Conservation (phyloP, 1,139 yeast genomes). For the Eremothecium sinecaudum region DNA sequence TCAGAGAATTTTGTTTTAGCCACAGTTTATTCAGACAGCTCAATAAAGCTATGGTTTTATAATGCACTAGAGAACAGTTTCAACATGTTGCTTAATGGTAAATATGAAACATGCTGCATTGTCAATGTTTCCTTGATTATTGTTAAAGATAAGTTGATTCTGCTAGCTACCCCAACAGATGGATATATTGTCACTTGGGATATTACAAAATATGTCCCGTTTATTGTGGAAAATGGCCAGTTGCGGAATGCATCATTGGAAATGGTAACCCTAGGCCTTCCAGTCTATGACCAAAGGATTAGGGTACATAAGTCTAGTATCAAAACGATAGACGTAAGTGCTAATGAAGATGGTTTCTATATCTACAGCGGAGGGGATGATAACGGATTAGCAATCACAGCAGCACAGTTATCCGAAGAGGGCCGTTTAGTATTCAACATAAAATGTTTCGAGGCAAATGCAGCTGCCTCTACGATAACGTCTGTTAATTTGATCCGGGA, state of each 20-base stretch:
- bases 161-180: slow-evolving; percentile 69
- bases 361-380: slow-evolving; percentile 87
- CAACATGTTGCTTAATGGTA: slow-evolving; percentile 37
- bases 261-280: slow-evolving; percentile 9
- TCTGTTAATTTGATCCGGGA: slow-evolving; percentile 37
- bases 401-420: slow-evolving; percentile 29
- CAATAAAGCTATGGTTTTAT: slow-evolving; percentile 57
- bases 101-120: slow-evolving; percentile 68
- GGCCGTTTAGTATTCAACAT: slow-evolving; percentile 14
- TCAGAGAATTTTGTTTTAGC: slow-evolving; percentile 39
- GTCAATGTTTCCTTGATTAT: slow-evolving; percentile 47
- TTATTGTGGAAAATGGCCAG: slow-evolving; percentile 10
- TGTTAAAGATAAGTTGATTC: slow-evolving; percentile 27
- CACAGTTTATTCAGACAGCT: slow-evolving; percentile 79
- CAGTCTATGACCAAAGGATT: slow-evolving; percentile 33
- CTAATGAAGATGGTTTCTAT: slow-evolving; percentile 26
- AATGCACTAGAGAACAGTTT: slow-evolving; percentile 35
- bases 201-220: slow-evolving; percentile 31
- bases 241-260: slow-evolving; percentile 6
- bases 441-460: slow-evolving; percentile 37
- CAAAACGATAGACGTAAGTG: slow-evolving; percentile 38
- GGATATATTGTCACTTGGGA: slow-evolving; percentile 65
- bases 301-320: slow-evolving; percentile 79
- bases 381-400: slow-evolving; percentile 52
- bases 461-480: slow-evolving; percentile 85